Conservation (phyloP, 306 rosid genomes). For the Prunus mume region DNA sequence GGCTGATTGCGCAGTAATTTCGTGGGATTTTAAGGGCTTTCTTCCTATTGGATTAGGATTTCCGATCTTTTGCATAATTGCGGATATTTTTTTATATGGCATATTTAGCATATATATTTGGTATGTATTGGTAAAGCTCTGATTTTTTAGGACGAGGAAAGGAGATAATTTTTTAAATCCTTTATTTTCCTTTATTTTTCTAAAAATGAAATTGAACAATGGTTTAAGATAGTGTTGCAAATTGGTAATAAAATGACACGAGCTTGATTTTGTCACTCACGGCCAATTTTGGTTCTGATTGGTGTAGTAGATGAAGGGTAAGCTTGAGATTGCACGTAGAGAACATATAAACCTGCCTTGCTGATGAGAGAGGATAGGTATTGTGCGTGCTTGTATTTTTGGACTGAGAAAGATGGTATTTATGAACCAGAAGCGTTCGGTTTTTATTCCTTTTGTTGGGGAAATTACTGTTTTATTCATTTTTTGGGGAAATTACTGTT, state of each 20-base stretch:
- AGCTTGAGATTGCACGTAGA: not conserved
- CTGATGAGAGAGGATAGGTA: not conserved
- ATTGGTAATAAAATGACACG: not conserved
- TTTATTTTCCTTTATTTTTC: not conserved
- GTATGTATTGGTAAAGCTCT: not conserved
- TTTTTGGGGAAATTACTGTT: not conserved
- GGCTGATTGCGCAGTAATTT: conserved; percentile 10
- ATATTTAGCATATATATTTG: not conserved
- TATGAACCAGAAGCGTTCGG: not conserved
- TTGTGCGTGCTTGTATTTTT: not conserved
- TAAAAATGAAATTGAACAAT: not conserved
- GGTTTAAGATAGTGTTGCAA: not conserved
- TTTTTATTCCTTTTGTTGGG: no score
- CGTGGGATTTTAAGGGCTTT: not conserved
- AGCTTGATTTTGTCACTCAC: not conserved
- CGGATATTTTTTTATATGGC: conserved; percentile 4
- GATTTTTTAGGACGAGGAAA: not conserved
- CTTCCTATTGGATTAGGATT: conserved; percentile 16
- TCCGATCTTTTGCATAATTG: conserved; percentile 10
- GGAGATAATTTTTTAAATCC: not conserved
- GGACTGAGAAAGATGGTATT: not conserved
- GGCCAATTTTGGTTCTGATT: not conserved
- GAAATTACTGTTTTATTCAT: no score
- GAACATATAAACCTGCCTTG: not conserved
- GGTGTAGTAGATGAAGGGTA: not conserved